Base-by-base conservation (phyloP, 148 eudicot species). In the Rhododendron kiyosumense region DNA sequence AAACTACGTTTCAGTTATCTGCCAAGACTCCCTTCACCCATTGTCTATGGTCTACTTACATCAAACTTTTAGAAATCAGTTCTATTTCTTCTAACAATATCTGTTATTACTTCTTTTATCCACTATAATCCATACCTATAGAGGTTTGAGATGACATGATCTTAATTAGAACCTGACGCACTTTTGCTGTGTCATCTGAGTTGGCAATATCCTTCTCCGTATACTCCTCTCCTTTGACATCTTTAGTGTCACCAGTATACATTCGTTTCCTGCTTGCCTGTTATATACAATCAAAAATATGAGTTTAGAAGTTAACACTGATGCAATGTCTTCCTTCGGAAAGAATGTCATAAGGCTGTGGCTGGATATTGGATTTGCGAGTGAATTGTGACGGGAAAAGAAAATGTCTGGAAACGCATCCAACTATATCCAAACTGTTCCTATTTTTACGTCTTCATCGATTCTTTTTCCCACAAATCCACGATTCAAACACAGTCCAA, bases 1-100 rank as follows among this genome's bases (percentile, higher is more conserved):
- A 51, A 76, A 38, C 38, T 32, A 63, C 2, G 28, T 61, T 28
- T 54, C 51, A 34, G 45, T 10, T 67, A 65, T 79, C 83, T 14
- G 54, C 15, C 57, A 32, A 14, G 30, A 51, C 61, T 48, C 48
- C 73, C 46, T 45, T 54, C 86, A 88, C 9, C 74, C 41, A 32
- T 76, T 85, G 43, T 85, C 92, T 79, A 79, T 86, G 43, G 43
- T 41, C 43, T 5, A 41, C 43, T 85, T 93, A 90, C 90, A 87
- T 82, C 38, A 88, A 51, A 74, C 91, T 85, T 88, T 85, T 88
- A 10, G 89, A 89, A 81, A 92, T 94, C 82, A 90, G 80, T n/a
- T 95, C 98, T 85, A 92, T 92, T 90, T 96, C 97, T 91, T 89
- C 92, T 69, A 90, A 85, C 65, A 95, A 85, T 85, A 41, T 41